Conservation (phyloP, 2,329 filamentous ascomycete species). For the Microthyrium microscopicum region DNA sequence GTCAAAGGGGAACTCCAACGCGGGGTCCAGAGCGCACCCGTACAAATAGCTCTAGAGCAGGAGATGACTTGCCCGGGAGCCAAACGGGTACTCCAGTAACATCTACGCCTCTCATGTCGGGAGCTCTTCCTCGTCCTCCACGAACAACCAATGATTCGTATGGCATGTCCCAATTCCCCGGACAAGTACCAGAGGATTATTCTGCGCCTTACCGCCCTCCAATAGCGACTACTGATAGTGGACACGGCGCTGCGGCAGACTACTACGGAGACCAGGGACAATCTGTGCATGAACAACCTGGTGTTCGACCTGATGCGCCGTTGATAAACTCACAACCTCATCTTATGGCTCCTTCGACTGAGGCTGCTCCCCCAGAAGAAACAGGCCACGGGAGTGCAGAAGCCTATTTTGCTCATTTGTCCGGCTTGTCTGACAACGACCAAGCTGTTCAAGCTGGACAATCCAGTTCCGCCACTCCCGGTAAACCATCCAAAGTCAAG, state of each 20-base stretch:
- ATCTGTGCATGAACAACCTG: constrained; percentile 42
- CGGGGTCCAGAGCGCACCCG: constrained; percentile 12
- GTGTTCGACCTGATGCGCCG: constrained; percentile 36
- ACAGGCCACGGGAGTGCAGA: constrained; percentile 43
- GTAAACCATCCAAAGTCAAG: constrained; percentile 5
- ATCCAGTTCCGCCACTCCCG: constrained; percentile 6
- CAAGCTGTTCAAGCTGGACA: constrained; percentile 8
- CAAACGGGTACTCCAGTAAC: constrained; percentile 12
- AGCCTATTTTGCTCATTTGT: constrained; percentile 32
- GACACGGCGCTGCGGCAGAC: constrained; percentile 42
- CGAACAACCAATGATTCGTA: constrained; percentile 27
- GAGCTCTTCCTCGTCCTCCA: constrained; percentile 14
- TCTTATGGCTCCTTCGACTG: constrained; percentile 34
- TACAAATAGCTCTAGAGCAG: constrained; percentile 16
- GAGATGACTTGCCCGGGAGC: constrained; percentile 14
- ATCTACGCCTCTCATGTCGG: no score
- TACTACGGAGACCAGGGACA: constrained; percentile 48
- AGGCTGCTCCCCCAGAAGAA: constrained; percentile 38
- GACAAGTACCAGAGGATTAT: constrained; percentile 33
- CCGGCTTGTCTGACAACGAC: constrained; percentile 1
- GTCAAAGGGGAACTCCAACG: constrained; percentile 10
- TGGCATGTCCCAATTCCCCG: constrained; percentile 41
- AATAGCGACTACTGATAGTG: no score
- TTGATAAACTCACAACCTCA: constrained; percentile 38
- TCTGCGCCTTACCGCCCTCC: constrained; percentile 30